These are phyloP conservation scores for Phanerodontia chrysosporium DNA, from an alignment of 768 basidiomycete species.

Conservation along the genomic window DNA sequence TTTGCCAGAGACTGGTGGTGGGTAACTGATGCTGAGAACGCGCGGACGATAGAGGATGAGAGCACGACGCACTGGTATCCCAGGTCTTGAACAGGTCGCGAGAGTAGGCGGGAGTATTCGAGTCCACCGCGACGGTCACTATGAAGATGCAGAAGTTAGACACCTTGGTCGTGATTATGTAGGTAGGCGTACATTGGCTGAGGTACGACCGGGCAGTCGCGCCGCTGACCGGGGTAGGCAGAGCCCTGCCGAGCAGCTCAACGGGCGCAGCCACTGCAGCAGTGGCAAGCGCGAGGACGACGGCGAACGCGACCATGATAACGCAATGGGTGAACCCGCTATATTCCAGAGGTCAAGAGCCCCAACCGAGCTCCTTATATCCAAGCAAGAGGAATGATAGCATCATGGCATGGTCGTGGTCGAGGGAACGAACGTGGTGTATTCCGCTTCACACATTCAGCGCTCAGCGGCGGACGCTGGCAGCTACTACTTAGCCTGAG, in stretches of 20 bases:
- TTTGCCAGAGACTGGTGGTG: slow-evolving; percentile 38
- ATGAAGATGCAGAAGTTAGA: not conserved
- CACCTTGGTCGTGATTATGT: no score
- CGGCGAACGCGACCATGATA: not conserved
- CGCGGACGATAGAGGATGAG: not conserved
- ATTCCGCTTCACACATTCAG: no score
- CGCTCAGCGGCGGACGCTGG: no score
- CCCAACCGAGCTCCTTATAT: not conserved
- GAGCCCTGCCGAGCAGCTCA: slow-evolving; percentile 7
- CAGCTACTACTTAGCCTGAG: no score
- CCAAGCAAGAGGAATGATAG: not conserved
- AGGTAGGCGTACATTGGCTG: slow-evolving; percentile 12
- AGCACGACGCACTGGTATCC: slow-evolving; percentile 41
- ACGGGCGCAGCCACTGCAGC: slow-evolving; percentile 7
- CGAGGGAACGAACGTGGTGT: not conserved
- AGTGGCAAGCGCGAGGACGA: slow-evolving; percentile 1
- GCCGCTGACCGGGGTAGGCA: slow-evolving; percentile 18
- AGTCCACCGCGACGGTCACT: slow-evolving; percentile 38
- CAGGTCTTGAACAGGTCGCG: slow-evolving; percentile 43
- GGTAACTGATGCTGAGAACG: not conserved
- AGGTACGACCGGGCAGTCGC: slow-evolving; percentile 21
- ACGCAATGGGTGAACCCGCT: not conserved
- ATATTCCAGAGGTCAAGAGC: not conserved
- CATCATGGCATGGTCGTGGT: not conserved
- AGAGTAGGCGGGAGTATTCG: slow-evolving; percentile 38